Percentiles rank a stretch among this genome's conserved stretches.
phyloP scores from a whole-genome alignment of 345 rosid genomes.

The Mangifera indica region DNA sequence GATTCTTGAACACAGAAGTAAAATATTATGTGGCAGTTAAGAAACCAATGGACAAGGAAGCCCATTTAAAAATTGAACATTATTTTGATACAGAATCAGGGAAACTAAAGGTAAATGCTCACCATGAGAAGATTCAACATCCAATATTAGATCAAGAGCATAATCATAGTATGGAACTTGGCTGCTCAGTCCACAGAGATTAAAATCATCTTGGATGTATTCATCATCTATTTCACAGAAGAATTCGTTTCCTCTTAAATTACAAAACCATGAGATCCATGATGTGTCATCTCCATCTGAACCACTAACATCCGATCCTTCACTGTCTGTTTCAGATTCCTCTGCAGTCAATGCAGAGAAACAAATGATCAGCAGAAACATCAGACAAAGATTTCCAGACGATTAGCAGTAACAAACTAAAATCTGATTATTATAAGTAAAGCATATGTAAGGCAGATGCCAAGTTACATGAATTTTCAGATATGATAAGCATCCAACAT shows the following conservation, averaged over 20 bases:
- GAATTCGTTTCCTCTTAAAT: constrained; percentile 89
- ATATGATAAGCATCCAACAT: not conserved
- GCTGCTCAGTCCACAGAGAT: constrained; percentile 94
- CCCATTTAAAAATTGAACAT: not conserved
- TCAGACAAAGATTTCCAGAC: not conserved
- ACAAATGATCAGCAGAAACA: constrained; percentile 9
- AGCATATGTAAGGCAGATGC: too few relatives aligned
- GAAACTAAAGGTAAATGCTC: constrained; percentile 22
- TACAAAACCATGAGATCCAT: constrained; percentile 99
- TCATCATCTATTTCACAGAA: constrained; percentile 98
- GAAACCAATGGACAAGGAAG: not conserved
- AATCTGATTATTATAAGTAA: not conserved
- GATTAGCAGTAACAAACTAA: not conserved
- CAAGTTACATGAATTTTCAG: not conserved
- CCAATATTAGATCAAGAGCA: constrained; percentile 91
- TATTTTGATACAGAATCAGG: not conserved
- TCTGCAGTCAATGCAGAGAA: constrained; percentile 37
- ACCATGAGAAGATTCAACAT: constrained; percentile 93
- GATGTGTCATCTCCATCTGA: constrained; percentile 93
- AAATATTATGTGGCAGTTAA: not conserved
- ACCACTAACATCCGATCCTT: constrained; percentile 82
- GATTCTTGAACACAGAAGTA: not conserved
- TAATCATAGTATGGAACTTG: constrained; percentile 95
- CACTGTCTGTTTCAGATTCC: constrained; percentile 80
- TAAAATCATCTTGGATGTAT: constrained; percentile 92